Conservation (phyloP, 2,329 filamentous ascomycete species). For the Diaporthe citri region DNA sequence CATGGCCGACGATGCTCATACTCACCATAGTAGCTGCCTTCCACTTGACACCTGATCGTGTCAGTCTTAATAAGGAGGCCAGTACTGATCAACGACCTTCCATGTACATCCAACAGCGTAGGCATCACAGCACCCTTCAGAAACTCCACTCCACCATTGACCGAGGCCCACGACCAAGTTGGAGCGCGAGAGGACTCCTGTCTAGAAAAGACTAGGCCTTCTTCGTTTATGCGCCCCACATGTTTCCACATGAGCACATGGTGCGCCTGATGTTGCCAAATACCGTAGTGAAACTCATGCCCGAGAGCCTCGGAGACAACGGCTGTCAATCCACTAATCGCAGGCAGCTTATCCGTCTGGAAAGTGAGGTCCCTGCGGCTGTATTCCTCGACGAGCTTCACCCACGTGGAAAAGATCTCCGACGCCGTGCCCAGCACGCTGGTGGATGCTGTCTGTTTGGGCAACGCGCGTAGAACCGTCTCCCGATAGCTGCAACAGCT, state of each 20-base stretch:
- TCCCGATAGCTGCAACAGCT: neutral
- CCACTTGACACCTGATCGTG: neutral
- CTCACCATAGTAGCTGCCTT: neutral
- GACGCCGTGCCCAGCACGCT: neutral
- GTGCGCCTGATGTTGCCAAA: neutral
- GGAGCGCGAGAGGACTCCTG: neutral
- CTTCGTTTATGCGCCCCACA: neutral
- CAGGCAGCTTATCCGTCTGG: neutral
- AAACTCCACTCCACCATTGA: neutral
- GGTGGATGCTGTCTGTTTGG: neutral
- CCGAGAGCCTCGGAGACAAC: neutral
- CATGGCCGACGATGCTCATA: neutral
- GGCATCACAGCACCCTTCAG: neutral
- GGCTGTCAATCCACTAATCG: neutral
- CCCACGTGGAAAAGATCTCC: neutral
- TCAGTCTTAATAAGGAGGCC: neutral
- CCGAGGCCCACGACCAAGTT: conserved; percentile 17
- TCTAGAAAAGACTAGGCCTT: neutral
- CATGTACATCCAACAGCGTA: neutral
- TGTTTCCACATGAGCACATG: neutral
- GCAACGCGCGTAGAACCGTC: neutral
- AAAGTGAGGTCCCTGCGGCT: neutral
- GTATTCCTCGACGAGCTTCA: neutral
- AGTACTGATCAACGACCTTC: neutral
- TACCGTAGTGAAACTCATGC: neutral